Percentiles rank a stretch among this genome's conserved stretches.
phyloP scores from a whole-genome alignment of 2,329 filamentous ascomycete genomes.

The Colletotrichum salicis region DNA sequence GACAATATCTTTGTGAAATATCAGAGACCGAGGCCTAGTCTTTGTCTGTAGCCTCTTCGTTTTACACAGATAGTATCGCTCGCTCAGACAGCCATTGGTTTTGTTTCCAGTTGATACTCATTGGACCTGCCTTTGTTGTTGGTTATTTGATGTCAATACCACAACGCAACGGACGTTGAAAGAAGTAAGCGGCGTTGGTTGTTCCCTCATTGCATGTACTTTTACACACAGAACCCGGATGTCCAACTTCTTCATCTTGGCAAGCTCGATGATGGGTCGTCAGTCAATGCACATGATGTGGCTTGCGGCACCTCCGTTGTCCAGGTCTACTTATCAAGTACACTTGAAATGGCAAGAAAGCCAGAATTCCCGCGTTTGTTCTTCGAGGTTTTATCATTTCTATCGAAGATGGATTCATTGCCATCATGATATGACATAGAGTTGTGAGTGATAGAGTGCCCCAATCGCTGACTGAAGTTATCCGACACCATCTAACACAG shows the following conservation, averaged over 20 bases:
- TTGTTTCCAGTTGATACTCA: background rate
- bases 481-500: background rate
- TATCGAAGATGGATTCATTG: background rate
- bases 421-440: background rate
- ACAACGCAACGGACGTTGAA: background rate
- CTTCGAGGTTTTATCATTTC: background rate
- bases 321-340: background rate
- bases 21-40: background rate
- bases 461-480: background rate
- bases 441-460: background rate
- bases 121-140: background rate
- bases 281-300: background rate
- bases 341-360: background rate
- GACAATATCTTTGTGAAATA: background rate
- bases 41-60: background rate
- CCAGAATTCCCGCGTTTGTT: background rate
- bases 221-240: background rate
- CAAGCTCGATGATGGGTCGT: background rate
- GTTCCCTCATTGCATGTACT: background rate
- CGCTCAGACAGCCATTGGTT: background rate
- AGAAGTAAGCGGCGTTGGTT: background rate
- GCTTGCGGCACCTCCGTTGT: background rate
- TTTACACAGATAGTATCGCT: background rate
- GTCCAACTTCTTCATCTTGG: background rate
- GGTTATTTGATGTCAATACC: background rate